Evolutionary conservation across 495 filamentous ascomycete genomes (phyloP), one percentile per base, ranked within the genome.

Genomic region (Penicillium herquei): DNA sequence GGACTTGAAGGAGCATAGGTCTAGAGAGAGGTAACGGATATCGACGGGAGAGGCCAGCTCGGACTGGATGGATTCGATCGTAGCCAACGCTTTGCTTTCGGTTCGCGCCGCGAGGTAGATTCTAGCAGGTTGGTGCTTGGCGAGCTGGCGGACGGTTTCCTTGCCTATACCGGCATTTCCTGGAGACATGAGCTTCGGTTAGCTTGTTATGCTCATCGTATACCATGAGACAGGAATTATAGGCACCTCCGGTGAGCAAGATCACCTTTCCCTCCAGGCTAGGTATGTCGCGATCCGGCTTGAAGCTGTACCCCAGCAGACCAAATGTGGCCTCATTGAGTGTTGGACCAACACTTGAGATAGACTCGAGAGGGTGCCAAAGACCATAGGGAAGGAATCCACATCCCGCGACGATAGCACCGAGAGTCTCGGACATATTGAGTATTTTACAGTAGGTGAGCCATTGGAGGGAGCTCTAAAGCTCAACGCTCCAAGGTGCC

Each of bases 131-230:
- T 73, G 58, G 61, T 89, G 87, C 49, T 77, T 75, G 18, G 83
- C 82, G 9, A 89, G 78, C 30, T 84, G 79, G 52, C 80, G 68
- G 45, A 88, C 70, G 14, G 86, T 81, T 58, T 85, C 81, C 66
- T 81, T 80, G 56, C 87, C 87, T 4, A 91, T 74, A 3, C 89
- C 89, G 44, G 77, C 71, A 62, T 84, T 90, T 34, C 85, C 86
- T 85, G 49, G 21, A 13, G 14, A 21, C 18, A 16, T 30, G 6
- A n/a, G 7, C 6, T 8, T 3, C 9, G 14, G 50, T 59, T 37
- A 54, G 45, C 32, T 11, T 52, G 12, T 10, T 1, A 7, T 16
- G 6, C 2, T 12, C 8, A 8, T 14, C 13, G 26, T 41, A 14
- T 52, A 43, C 16, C 14, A 2, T 18, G 17, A n/a, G 7, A 1